A percentile compares a stretch with the other conserved stretches of the same genome.
Evolutionary conservation across 192 early-diverging fungal species (phyloP).

Genomic region (Geranomyces variabilis): DNA sequence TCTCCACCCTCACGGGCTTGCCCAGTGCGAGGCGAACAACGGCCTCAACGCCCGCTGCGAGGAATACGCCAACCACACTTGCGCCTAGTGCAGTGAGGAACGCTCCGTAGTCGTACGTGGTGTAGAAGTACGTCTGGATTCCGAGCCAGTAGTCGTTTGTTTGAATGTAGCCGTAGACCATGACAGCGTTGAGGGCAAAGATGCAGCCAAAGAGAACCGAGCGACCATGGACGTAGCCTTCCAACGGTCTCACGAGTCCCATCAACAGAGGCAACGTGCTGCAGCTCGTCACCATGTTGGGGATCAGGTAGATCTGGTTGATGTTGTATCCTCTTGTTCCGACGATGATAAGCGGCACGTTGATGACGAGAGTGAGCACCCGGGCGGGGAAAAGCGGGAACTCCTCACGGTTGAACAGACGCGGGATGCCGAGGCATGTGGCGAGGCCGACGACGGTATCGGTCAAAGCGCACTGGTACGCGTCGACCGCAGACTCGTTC

Average conservation of each 20-base stretch:
- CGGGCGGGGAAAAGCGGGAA: slow-evolving; percentile 30
- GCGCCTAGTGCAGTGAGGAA: slow-evolving; percentile 41
- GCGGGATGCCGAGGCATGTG: slow-evolving; percentile 21
- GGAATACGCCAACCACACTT: slow-evolving; percentile 34
- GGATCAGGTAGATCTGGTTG: slow-evolving; percentile 42
- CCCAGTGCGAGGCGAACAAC: slow-evolving; percentile 25
- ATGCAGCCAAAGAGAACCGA: slow-evolving; percentile 41
- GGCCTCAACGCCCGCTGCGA: slow-evolving; percentile 35
- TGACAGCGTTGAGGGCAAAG: slow-evolving; percentile 38
- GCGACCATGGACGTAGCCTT: slow-evolving; percentile 35
- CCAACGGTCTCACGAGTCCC: slow-evolving; percentile 39
- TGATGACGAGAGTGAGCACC: slow-evolving; percentile 35
- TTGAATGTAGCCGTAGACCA: slow-evolving; percentile 25
- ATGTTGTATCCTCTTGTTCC: slow-evolving; percentile 35
- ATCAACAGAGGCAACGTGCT: slow-evolving; percentile 40
- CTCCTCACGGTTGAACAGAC: background rate
- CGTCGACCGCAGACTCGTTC: slow-evolving; percentile 56
- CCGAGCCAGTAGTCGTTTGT: slow-evolving; percentile 33
- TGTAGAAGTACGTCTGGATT: slow-evolving; percentile 36
- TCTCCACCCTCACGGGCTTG: slow-evolving; percentile 10
- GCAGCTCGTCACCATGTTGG: slow-evolving; percentile 43
- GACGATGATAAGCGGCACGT: slow-evolving; percentile 45
- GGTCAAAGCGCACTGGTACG: slow-evolving; percentile 52
- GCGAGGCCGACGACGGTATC: slow-evolving; percentile 40
- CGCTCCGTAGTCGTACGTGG: slow-evolving; percentile 37